Evolutionary conservation across 2,329 filamentous ascomycete species (phyloP), one percentile per base, ranked within the genome.

Genomic region (Trichothecium roseum): DNA sequence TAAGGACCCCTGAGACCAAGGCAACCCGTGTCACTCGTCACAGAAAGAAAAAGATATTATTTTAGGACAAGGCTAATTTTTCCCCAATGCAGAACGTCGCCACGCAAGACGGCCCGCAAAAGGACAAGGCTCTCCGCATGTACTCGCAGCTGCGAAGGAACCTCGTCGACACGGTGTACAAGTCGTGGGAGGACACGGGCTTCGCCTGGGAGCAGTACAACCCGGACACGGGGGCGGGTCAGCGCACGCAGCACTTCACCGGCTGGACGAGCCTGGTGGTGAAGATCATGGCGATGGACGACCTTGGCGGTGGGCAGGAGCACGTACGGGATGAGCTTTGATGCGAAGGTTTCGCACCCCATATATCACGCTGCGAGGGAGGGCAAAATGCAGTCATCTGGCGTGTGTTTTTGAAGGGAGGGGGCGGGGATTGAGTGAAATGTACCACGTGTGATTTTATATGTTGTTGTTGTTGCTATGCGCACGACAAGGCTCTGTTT

Each of bases 121-220:
- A 77, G 48, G 59, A 65, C 28, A 74, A 75, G 44, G 85, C 88
- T 8, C 64, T 63, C n/a, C 69, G 76, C 37, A 67, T 94, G 40
- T 96, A 94, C 63, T 76, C 66, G 13, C 66, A 72, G 22, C 72
- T 96, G 32, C 78, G 91, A 37, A 75, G 72, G 56, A 96, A 94
- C 53, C 63, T 98, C 10, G 83, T 96, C 31, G 73, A 87, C 35
- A 96, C 88, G 2, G 83, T 96, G 12, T 95, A 82, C 64, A 73
- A 79, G 39, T 80, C 79, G 55, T 98, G 89, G 89, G 68, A 80
- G 53, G 76, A 84, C 52, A 96, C 91, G 0, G 89, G 89, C 14
- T 96, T 96, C 55, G 91, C 89, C 0, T 98, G 89, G 89, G 91
- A 98, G 62, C 91, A 98, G 63, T 98, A 96, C 59, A 85, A 94